Percentiles rank a stretch among this genome's conserved stretches.
phyloP scores from a whole-genome alignment of 805 yeast genomes.

The Ogataea pilisensis region DNA sequence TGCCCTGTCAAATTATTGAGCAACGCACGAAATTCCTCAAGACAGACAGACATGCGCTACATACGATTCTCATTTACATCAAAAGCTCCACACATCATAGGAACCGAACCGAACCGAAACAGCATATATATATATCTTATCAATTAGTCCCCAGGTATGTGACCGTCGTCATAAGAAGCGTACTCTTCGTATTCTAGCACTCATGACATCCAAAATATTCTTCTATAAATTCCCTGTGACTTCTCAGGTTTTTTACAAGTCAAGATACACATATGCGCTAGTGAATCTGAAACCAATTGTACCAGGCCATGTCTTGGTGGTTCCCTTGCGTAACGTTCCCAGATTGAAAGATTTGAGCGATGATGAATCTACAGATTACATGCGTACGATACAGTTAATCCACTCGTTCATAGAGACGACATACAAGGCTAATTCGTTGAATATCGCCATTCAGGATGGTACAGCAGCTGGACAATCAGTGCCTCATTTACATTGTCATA shows the following conservation, averaged over 20 bases:
- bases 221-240: slow-evolving; percentile 55
- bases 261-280: slow-evolving; percentile 71
- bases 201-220: slow-evolving; percentile 29
- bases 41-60: too few species aligned
- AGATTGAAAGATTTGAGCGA: slow-evolving; percentile 64
- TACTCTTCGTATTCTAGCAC: too few species aligned
- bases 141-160: too few species aligned
- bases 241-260: slow-evolving; percentile 51
- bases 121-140: too few species aligned
- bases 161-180: too few species aligned
- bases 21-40: too few species aligned
- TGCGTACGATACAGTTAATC: slow-evolving; percentile 66
- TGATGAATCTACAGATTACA: slow-evolving; percentile 76
- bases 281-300: slow-evolving; percentile 91
- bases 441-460: slow-evolving; percentile 95
- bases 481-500: slow-evolving; percentile 91
- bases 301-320: slow-evolving; percentile 90
- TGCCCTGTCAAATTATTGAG: too few species aligned
- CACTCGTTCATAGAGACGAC: slow-evolving; percentile 60
- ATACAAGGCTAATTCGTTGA: slow-evolving; percentile 78
- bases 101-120: too few species aligned
- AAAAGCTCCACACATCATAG: too few species aligned
- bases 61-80: too few species aligned
- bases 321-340: slow-evolving; percentile 69
- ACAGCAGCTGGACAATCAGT: slow-evolving; percentile 95